Conservation (phyloP, 345 rosid species). For the Psidium guajava region DNA sequence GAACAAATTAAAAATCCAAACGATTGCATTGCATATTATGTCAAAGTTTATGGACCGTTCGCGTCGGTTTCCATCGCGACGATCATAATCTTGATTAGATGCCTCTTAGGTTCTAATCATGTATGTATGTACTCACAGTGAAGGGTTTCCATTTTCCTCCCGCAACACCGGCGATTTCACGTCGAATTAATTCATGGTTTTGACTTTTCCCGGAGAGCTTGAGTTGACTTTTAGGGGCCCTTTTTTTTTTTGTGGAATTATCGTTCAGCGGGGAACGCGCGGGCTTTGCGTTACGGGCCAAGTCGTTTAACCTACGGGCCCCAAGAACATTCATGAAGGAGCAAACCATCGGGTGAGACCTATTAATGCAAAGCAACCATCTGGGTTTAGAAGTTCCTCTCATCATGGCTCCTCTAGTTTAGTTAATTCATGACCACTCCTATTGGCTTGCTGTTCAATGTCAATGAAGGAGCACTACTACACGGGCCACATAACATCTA, state of each 20-base stretch:
- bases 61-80: too few species aligned
- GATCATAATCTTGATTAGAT: background rate
- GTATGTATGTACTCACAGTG: background rate
- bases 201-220: background rate
- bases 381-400: too few species aligned
- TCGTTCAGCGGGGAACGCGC: background rate
- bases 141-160: background rate
- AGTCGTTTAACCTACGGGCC: background rate
- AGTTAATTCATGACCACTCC: background rate
- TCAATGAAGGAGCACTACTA: background rate
- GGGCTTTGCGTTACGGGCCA: background rate
- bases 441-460: background rate
- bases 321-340: background rate
- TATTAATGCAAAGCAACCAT: too few species aligned
- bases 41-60: too few species aligned
- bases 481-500: background rate
- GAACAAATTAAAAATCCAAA: too few species aligned
- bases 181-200: background rate
- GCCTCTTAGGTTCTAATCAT: background rate
- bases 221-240: rapidly evolving
- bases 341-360: background rate
- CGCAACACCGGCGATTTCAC: background rate
- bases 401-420: background rate
- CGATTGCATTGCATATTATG: too few species aligned
- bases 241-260: background rate